These are phyloP conservation scores for Salix arbutifolia DNA, from an alignment of 345 rosid species.

Conservation along the genomic window DNA sequence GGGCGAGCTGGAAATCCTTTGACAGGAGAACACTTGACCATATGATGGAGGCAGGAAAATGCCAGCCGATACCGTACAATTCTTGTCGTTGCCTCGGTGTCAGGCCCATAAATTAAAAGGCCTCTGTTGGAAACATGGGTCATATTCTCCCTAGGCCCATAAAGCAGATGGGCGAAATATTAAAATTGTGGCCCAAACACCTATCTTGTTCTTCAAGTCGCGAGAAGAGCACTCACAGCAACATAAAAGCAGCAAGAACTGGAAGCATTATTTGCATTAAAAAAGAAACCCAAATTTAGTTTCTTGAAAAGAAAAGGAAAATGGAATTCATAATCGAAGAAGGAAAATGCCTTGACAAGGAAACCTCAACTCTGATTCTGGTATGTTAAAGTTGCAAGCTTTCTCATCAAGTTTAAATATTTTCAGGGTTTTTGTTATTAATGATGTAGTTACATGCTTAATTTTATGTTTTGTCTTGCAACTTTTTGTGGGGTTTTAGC, in stretches of 20 bases:
- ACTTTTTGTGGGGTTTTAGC: slow-evolving; percentile 30
- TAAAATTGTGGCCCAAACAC: slow-evolving; percentile 1
- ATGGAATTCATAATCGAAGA: slow-evolving; percentile 70
- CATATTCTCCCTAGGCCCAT: background rate
- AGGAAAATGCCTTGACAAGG: slow-evolving; percentile 44
- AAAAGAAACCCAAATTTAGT: background rate
- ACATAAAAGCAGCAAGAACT: background rate
- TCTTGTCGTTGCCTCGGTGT: background rate
- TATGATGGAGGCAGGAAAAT: background rate
- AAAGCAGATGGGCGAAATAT: background rate
- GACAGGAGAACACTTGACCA: background rate
- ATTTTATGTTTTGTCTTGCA: background rate
- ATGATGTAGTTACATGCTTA: too few relatives aligned
- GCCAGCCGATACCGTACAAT: background rate
- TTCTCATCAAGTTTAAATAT: background rate
- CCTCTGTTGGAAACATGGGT: background rate
- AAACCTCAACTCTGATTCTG: slow-evolving; percentile 65
- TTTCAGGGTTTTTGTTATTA: background rate
- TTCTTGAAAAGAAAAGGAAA: background rate
- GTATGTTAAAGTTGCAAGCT: slow-evolving; percentile 24
- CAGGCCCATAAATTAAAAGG: background rate
- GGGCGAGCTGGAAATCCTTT: background rate
- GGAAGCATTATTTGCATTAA: background rate
- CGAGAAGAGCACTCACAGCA: background rate
- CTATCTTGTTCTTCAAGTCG: slow-evolving; percentile 26